phyloP scores from a whole-genome alignment of 2,329 filamentous ascomycete genomes.

The Monosporascus sp. region DNA sequence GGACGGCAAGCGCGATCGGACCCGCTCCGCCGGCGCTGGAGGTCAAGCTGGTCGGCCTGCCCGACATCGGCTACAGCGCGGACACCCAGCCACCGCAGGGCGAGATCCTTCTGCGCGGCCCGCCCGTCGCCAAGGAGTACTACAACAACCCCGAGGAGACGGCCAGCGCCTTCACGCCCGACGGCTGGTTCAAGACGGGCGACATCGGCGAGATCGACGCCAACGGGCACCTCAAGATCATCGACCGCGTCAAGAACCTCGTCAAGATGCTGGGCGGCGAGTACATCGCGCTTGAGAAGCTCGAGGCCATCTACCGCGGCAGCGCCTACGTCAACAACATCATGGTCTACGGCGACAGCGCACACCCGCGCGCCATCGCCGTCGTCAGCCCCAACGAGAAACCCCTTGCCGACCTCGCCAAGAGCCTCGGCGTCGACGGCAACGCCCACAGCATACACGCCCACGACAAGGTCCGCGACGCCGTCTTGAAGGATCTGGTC shows the following conservation, averaged over 20 bases:
- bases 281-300: slow-evolving; percentile 94
- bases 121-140: slow-evolving; percentile 70
- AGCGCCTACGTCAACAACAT: slow-evolving; percentile 76
- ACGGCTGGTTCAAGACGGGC: slow-evolving; percentile 96
- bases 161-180: slow-evolving; percentile 66
- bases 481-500: slow-evolving; percentile 63
- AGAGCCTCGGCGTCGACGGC: slow-evolving; percentile 57
- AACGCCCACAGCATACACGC: slow-evolving; percentile 62
- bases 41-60: slow-evolving; percentile 85
- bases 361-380: slow-evolving; percentile 73
- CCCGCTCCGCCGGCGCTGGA: slow-evolving; percentile 73
- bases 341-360: slow-evolving; percentile 75
- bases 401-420: slow-evolving; percentile 53
- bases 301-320: slow-evolving; percentile 86
- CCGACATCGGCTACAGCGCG: slow-evolving; percentile 79
- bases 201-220: slow-evolving; percentile 87
- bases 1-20: slow-evolving; percentile 71
- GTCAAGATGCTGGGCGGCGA: slow-evolving; percentile 94
- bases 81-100: slow-evolving; percentile 76
- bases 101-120: slow-evolving; percentile 84
- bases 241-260: slow-evolving; percentile 97
- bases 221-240: slow-evolving; percentile 75
- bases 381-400: slow-evolving; percentile 68
- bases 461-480: slow-evolving; percentile 57
- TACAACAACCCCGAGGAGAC: slow-evolving; percentile 85